phyloP scores from a whole-genome alignment of 495 filamentous ascomycete genomes.

The Daldinia loculata region DNA sequence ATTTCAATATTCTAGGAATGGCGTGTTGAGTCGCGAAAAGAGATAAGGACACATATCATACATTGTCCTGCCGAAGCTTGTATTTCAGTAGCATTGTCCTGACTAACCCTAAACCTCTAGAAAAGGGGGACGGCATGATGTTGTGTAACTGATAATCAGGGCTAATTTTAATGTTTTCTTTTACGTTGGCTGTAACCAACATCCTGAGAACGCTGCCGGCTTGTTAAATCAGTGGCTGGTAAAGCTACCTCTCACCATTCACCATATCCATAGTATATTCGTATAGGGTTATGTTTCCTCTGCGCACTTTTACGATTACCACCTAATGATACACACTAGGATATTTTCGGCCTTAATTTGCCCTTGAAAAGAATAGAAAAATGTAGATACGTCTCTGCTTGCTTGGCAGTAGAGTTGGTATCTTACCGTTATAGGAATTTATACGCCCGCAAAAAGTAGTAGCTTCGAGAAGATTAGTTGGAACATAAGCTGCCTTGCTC shows the following conservation, averaged over 20 bases:
- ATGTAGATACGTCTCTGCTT: neutral
- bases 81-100: neutral
- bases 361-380: neutral
- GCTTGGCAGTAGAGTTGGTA: neutral
- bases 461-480: neutral
- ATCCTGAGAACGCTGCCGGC: neutral
- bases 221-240: neutral
- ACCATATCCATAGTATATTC: neutral
- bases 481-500: neutral
- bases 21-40: too few species aligned
- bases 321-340: neutral
- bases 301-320: neutral
- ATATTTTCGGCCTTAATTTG: too few species aligned
- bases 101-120: neutral
- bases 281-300: neutral
- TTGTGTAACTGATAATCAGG: constrained; percentile 1
- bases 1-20: neutral
- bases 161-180: neutral
- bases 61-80: too few species aligned
- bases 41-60: too few species aligned
- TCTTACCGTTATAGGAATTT: neutral
- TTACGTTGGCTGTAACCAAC: neutral
- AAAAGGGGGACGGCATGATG: neutral
- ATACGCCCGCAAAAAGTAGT: neutral
- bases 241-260: neutral